Evolutionary conservation across 371 early-diverging fungal genomes (phyloP).

Genomic region (Mortierella sp.): DNA sequence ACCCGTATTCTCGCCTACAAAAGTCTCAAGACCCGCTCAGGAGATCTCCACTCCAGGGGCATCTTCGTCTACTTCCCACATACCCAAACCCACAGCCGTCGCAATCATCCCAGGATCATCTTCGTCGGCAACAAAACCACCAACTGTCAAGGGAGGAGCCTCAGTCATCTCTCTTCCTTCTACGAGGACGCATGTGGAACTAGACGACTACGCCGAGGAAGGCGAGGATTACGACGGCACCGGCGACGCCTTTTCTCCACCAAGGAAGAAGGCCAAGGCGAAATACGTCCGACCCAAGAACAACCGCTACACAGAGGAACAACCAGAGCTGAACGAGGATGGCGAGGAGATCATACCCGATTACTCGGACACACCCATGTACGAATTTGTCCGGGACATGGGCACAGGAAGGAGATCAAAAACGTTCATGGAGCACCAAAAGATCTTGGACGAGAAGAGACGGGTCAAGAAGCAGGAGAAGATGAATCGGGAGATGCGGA

Average conservation of each 20-base stretch:
- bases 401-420: conserved; percentile 64
- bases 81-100: not conserved
- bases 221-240: conserved; percentile 4
- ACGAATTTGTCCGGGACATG: conserved; percentile 63
- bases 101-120: conserved; percentile 13
- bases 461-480: conserved; percentile 26
- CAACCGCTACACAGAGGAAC: conserved; percentile 14
- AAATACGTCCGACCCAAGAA: conserved; percentile 19
- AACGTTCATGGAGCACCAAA: conserved; percentile 62
- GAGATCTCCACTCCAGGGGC: conserved; percentile 20
- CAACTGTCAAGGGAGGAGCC: conserved; percentile 17
- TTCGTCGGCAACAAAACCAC: conserved; percentile 4
- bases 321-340: conserved; percentile 43
- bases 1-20: conserved; percentile 18
- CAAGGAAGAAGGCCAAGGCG: conserved; percentile 32
- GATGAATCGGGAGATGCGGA: conserved; percentile 40
- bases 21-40: conserved; percentile 15
- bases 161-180: conserved; percentile 43
- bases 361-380: conserved; percentile 63
- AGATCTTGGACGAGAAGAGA: conserved; percentile 34
- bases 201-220: conserved; percentile 15
- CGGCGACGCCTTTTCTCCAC: conserved; percentile 3
- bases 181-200: conserved; percentile 14
- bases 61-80: conserved; percentile 14
- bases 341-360: conserved; percentile 60